Evolutionary conservation across 202 grass and related monocot genomes (phyloP), one percentile per base, ranked within the genome.

Genomic region (Tripidium arundinaceum): DNA sequence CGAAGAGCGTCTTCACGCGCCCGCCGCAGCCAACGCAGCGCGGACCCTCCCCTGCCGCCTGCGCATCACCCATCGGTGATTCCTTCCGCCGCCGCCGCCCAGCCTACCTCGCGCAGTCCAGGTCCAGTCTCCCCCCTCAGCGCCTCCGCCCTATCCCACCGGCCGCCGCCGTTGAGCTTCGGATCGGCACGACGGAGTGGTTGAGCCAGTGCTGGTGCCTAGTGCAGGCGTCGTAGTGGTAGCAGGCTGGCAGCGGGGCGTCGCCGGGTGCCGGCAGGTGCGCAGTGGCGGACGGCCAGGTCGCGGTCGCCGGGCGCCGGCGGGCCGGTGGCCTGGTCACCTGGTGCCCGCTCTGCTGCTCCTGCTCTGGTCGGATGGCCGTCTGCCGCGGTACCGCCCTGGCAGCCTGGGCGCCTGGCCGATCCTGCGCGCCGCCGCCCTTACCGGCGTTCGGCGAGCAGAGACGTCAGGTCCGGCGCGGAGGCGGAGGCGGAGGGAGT

Each of bases 1-100:
- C 88, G 79, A 87, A 94, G 40, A 98, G 88, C 84, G 71, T 87
- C 63, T 34, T 82, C 62, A 94, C 90, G 6, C 77, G 49, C 62
- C 63, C 58, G 29, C 88, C 90, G 28, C 95, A 98, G 49, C 87
- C 81, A 4, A 98, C 86, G 86, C 95, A 98, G 73, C 92, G 86
- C 5, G 78, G 82, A n/a, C 59, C 62, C 34, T 79, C 65, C 49
- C 60, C 87, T 24, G 55, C 72, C 16, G 37, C 37, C 19, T 31
- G 47, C 62, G 72, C 46, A 43, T 81, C 79, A 1, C 21, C 69
- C 74, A 84, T 91, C 43, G 7, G 28, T 7, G 57, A 33, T 38
- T n/a, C 27, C 37, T 33, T 19, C 13, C 27, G 54, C 62, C 62
- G 19, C n/a, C n/a, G n/a, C 62, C 31, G 62, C 31, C n/a, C 14